Evolutionary conservation across 2,329 filamentous ascomycete genomes (phyloP), one percentile per base, ranked within the genome.

Genomic region (Pseudogymnoascus sp.): DNA sequence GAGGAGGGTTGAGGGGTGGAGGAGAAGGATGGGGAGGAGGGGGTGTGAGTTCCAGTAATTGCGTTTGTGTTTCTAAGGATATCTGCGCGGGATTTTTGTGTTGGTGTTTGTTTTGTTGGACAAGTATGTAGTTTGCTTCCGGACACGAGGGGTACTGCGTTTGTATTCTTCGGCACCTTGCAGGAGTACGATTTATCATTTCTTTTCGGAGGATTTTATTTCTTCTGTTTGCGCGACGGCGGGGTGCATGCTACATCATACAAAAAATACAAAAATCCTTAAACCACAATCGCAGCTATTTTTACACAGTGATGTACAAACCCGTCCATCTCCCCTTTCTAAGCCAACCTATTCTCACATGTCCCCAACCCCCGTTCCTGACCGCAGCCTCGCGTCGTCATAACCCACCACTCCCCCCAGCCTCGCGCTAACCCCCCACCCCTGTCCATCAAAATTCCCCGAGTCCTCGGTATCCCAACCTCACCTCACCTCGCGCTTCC

Each of bases 381-480:
- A 57, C 8, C 21, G 10, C 48, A 57, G 48, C 48, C 48, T 57
- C n/a, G 48, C 25, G 2, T 57, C 48, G 48, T 57, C 48, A 57
- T 57, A 25, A 11, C 48, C 48, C 43, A 19, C 19, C 14, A 3
- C 4, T 11, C n/a, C 8, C 48, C n/a, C 1, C 48, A 57, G 48
- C 48, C 48, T 57, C 48, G 48, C 48, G 48, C 48, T 57, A 57
- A 57, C 11, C 11, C 2, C 10, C 10, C 25, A 31, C 48, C 48
- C 48, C 48, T 57, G 48, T 19, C 48, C 48, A 31, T 57, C 48
- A 34, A 57, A 57, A 57, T 19, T 34, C 48, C 48, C 48, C 48
- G 13, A 54, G 48, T 2, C 25, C 10, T 5, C 25, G 45, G 23
- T n/a, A 28, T 13, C 13, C 5, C n/a, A 19, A 57, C 48, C 48